Evolutionary conservation across 2,329 filamentous ascomycete species (phyloP).

Genomic region (Talaromyces marneffei): DNA sequence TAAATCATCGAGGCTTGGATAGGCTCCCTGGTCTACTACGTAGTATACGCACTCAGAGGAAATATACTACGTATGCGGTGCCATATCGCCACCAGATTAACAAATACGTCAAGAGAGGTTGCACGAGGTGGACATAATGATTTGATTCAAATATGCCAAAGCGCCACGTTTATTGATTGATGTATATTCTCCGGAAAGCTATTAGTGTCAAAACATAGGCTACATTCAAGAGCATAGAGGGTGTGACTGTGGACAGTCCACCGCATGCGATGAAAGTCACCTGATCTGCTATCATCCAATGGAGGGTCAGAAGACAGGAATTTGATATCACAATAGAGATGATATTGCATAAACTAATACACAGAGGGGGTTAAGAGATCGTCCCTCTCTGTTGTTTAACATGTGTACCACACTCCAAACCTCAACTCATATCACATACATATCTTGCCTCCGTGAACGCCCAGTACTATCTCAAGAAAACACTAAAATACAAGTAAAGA

Average conservation of each 20-base stretch:
- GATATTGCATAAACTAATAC: neutral
- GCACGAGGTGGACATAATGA: neutral
- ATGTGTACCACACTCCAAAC: neutral
- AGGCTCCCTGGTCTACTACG: neutral
- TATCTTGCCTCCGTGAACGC: neutral
- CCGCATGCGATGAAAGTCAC: conserved; percentile 1
- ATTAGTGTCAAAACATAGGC: neutral
- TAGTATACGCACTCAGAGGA: neutral
- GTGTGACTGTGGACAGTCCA: neutral
- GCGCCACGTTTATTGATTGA: conserved; percentile 5
- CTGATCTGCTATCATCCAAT: conserved; percentile 1
- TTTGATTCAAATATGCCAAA: neutral
- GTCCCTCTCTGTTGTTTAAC: neutral
- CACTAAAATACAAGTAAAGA: conserved; percentile 1
- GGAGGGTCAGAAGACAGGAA: neutral
- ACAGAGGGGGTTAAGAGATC: neutral
- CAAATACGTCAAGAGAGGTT: neutral
- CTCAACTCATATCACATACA: neutral
- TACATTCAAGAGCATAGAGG: neutral
- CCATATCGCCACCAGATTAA: neutral
- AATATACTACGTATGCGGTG: neutral
- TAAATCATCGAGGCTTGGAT: neutral
- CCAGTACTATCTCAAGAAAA: neutral
- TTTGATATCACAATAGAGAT: neutral
- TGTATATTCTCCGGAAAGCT: conserved; percentile 2